Conservation (phyloP, 306 rosid genomes). For the Trifolium fragiferum region DNA sequence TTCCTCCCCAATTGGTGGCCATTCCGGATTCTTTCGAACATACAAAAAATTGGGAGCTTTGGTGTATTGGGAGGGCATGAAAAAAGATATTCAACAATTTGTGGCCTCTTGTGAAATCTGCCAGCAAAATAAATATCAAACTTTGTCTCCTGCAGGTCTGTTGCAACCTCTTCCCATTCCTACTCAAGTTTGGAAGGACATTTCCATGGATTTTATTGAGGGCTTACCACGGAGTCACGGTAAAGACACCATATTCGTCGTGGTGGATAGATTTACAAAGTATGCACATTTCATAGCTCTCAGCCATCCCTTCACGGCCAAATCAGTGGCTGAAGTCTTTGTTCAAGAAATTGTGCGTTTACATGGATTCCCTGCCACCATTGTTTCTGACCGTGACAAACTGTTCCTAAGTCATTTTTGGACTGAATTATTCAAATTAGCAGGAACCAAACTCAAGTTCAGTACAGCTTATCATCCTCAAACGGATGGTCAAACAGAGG, state of each 20-base stretch:
- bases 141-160: not conserved
- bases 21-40: too few species aligned
- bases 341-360: not conserved
- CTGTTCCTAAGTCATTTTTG: too few species aligned
- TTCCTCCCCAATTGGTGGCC: too few species aligned
- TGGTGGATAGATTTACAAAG: not conserved
- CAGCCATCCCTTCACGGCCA: not conserved
- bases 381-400: not conserved
- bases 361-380: not conserved
- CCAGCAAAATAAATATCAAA: not conserved
- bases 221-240: not conserved
- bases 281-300: not conserved
- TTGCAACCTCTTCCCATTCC: not conserved
- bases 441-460: too few species aligned
- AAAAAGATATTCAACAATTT: not conserved
- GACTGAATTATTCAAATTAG: too few species aligned
- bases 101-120: not conserved
- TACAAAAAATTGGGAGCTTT: too few species aligned
- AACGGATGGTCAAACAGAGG: too few species aligned
- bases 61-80: not conserved
- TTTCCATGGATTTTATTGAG: not conserved
- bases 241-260: not conserved
- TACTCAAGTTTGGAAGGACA: not conserved
- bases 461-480: too few species aligned
- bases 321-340: not conserved